Base-by-base conservation (phyloP, 768 basidiomycete species). In the Leccinum uliginosum region DNA sequence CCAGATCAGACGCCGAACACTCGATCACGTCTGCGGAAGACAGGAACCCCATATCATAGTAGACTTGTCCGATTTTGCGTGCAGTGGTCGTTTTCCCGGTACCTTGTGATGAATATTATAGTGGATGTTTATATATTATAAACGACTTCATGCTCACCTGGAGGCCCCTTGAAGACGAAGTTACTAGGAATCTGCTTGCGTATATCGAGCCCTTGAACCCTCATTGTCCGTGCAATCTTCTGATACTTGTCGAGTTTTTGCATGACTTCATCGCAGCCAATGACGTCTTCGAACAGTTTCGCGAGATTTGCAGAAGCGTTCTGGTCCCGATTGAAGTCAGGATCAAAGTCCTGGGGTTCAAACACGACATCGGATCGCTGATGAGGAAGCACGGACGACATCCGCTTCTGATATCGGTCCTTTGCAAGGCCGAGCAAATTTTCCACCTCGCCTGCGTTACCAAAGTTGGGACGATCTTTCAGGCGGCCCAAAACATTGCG, bases 131-230 rank as follows among this genome's bases (percentile, higher is more conserved):
- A 30, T 10, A 24, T 10, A 17, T 6, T 11, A 1, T 9, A 29
- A 1, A 8, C 27, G 1, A 24, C 17, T 1, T 21, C 44, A 1
- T 19, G 65, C 74, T 62, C 63, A 85, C 81, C 86, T 58, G 86
- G 87, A 6, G 86, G 87, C 0, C 87, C 86, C 62, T 84, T 87
- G 76, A 89, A 87, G 2, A 88, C 71, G 50, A 87, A 89, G 43
- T 76, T 76, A n/a, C 69, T 86, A 0, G 86, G 85, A 40, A 87
- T 79, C 15, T 76, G 72, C n/a, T 78, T 73, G 4, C 79, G 74
- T 19, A 75, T 68, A 57, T 85, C 78, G 34, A 74, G 64, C 3
- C 75, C 74, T 29, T 72, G 65, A 0, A 60, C 62, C 62, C 79
- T 80, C 68, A 78, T 74, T 17, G 61, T 68, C 4, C 58, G 63